These are phyloP conservation scores for Sclerotinia minor DNA, from an alignment of 2,329 filamentous ascomycete species.

Conservation along the genomic window DNA sequence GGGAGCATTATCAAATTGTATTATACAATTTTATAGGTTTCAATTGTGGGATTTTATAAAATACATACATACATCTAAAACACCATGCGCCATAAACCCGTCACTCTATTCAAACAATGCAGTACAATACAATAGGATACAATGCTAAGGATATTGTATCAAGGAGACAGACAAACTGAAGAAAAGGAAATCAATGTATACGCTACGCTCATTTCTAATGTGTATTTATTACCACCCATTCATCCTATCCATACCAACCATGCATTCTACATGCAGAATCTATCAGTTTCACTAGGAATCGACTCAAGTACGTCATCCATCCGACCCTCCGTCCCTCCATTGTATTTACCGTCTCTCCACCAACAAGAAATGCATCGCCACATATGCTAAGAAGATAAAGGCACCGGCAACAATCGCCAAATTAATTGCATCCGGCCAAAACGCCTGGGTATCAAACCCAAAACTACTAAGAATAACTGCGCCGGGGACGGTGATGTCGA, in stretches of 20 bases:
- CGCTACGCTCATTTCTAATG: conserved; percentile 11
- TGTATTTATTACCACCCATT: conserved; percentile 16
- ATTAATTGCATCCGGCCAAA: conserved; percentile 82
- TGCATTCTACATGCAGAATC: conserved; percentile 11
- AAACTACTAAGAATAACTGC: conserved; percentile 93
- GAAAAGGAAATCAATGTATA: conserved; percentile 3
- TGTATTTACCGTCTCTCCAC: conserved; percentile 74
- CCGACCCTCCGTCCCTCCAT: neutral
- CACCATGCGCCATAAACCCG: neutral
- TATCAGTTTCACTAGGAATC: neutral
- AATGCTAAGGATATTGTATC: neutral
- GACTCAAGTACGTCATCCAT: neutral
- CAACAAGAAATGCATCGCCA: conserved; percentile 88
- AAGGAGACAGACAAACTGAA: neutral
- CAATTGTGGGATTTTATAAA: neutral
- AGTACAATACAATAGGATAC: neutral
- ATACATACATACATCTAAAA: neutral
- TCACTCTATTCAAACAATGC: neutral
- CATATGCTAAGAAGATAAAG: conserved; percentile 86
- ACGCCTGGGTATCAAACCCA: conserved; percentile 83
- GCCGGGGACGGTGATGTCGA: conserved; percentile 94
- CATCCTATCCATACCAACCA: conserved; percentile 3
- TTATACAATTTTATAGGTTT: neutral
- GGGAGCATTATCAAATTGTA: too few species aligned
- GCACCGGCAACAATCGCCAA: conserved; percentile 77